These are phyloP conservation scores for Talaromyces sp. DNA, from an alignment of 2,329 filamentous ascomycete species.

Conservation along the genomic window DNA sequence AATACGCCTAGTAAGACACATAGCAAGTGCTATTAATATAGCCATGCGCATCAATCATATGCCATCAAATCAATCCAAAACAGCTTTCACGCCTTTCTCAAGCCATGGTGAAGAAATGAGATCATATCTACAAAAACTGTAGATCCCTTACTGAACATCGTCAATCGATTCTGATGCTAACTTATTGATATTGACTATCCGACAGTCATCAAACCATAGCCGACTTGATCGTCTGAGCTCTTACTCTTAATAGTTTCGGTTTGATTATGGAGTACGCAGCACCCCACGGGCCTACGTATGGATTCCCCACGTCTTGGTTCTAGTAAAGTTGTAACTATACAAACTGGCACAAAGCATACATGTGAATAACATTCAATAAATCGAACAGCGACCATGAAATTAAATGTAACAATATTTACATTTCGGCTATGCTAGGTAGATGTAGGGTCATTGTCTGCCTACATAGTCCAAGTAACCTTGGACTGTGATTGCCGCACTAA, in stretches of 20 bases:
- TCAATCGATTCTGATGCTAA: neutral
- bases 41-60: neutral
- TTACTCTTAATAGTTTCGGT: constrained; percentile 3
- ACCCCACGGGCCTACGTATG: neutral
- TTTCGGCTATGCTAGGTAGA: neutral
- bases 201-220: neutral
- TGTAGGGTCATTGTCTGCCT: neutral
- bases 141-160: neutral
- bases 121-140: neutral
- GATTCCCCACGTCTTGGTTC: neutral
- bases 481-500: constrained; percentile 7
- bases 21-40: neutral
- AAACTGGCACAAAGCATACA: neutral
- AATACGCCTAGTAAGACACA: neutral
- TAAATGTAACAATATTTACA: neutral
- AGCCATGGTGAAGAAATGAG: neutral
- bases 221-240: constrained; percentile 8
- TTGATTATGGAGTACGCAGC: neutral
- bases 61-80: neutral
- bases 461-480: neutral
- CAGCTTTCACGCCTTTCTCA: neutral
- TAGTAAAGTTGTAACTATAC: constrained; percentile 5
- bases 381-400: neutral
- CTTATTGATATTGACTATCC: neutral
- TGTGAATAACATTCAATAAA: neutral